Percentiles rank a stretch among this genome's conserved stretches.
These are phyloP conservation scores for Austropuccinia psidii DNA, from an alignment of 1,284 basidiomycete species.

Conservation along the genomic window DNA sequence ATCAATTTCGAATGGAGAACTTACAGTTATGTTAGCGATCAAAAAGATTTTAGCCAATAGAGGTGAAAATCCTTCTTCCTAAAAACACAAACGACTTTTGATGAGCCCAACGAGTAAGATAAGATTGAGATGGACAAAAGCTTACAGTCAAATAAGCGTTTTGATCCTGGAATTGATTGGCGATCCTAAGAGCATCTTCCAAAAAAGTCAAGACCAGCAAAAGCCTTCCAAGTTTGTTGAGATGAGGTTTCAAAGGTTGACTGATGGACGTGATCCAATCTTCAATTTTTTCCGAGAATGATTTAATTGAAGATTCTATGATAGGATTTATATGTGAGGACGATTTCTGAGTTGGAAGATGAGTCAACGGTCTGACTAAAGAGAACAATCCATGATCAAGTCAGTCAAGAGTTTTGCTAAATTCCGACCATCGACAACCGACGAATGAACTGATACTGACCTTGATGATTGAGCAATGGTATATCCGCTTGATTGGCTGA, in stretches of 20 bases:
- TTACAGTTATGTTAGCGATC: background rate
- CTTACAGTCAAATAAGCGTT: constrained; percentile 4
- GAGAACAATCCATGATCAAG: too few species aligned
- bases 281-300: background rate
- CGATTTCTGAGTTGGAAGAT: too few species aligned
- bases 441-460: too few species aligned
- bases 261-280: background rate
- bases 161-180: constrained; percentile 7
- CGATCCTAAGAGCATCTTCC: constrained; percentile 18
- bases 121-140: background rate
- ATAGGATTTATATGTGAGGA: too few species aligned
- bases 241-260: constrained; percentile 14
- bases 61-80: too few species aligned
- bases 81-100: too few species aligned
- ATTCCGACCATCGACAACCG: too few species aligned
- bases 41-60: constrained; percentile 3
- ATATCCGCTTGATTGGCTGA: too few species aligned
- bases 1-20: background rate
- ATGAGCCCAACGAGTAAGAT: background rate
- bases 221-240: constrained; percentile 16
- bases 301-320: too few species aligned
- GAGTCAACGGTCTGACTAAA: too few species aligned
- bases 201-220: constrained; percentile 23
- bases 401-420: too few species aligned
- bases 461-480: too few species aligned